Evolutionary conservation across 202 grass and related monocot genomes (phyloP).

Genomic region (Hordeum pubiflorum): DNA sequence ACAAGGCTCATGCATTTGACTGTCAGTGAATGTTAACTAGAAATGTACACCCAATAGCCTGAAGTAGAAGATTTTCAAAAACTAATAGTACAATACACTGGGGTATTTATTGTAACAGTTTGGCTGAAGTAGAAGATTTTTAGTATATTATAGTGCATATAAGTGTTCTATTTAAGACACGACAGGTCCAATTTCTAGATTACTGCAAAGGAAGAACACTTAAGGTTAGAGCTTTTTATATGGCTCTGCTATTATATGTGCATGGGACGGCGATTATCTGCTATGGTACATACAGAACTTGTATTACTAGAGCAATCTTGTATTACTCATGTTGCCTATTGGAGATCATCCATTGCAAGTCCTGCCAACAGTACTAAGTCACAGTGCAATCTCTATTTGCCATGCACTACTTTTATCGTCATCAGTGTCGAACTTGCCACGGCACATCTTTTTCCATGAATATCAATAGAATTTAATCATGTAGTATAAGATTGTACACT

Average conservation of each 20-base stretch:
- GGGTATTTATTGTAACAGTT: conserved; percentile 13
- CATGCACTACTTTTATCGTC: neutral
- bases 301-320: neutral
- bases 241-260: neutral
- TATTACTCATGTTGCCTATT: neutral
- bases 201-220: neutral
- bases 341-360: neutral
- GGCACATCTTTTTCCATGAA: neutral
- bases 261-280: neutral
- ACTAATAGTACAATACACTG: neutral
- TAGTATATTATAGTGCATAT: neutral
- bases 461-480: neutral
- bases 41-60: neutral
- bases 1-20: neutral
- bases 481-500: neutral
- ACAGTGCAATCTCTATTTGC: neutral
- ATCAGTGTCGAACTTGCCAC: neutral
- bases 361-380: neutral
- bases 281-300: neutral
- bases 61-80: conserved; percentile 4
- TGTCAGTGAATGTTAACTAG: neutral
- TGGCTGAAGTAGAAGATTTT: neutral
- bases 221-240: neutral
- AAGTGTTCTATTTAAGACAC: neutral
- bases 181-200: conserved; percentile 10